Conservation (phyloP, 2,329 filamentous ascomycete species). For the Dactylonectria macrodidyma region DNA sequence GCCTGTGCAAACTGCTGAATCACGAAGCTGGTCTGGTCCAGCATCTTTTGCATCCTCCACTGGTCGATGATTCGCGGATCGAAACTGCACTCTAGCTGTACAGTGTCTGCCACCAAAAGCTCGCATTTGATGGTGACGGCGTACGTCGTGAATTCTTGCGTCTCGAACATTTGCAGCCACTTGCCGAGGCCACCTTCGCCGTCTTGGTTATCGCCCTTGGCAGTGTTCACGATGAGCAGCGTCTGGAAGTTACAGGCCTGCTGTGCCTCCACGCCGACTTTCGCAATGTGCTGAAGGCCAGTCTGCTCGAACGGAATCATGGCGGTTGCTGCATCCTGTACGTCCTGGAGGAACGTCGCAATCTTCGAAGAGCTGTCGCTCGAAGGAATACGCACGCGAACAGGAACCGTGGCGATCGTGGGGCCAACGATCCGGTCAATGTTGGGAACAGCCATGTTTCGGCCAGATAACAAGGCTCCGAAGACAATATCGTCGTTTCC, state of each 20-base stretch:
- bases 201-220: neutral
- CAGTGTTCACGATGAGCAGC: conserved; percentile 7
- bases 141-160: conserved; percentile 8
- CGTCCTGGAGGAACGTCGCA: neutral
- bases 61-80: conserved; percentile 22
- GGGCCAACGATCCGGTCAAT: neutral
- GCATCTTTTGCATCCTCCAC: conserved; percentile 18
- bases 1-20: conserved; percentile 17
- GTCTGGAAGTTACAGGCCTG: conserved; percentile 20
- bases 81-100: conserved; percentile 7
- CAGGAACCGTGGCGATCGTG: conserved; percentile 1
- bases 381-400: neutral
- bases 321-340: neutral
- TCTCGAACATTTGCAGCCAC: conserved; percentile 1
- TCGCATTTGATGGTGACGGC: conserved; percentile 9
- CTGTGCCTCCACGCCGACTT: neutral
- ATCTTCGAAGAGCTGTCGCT: neutral
- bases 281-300: conserved; percentile 3
- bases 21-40: conserved; percentile 15
- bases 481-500: conserved; percentile 1
- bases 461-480: neutral
- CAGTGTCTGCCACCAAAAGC: neutral
- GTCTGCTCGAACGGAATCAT: conserved; percentile 4
- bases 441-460: neutral
- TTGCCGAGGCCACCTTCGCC: conserved; percentile 3